Conservation (phyloP, 768 basidiomycete genomes). For the Gloeostereum incarnatum region DNA sequence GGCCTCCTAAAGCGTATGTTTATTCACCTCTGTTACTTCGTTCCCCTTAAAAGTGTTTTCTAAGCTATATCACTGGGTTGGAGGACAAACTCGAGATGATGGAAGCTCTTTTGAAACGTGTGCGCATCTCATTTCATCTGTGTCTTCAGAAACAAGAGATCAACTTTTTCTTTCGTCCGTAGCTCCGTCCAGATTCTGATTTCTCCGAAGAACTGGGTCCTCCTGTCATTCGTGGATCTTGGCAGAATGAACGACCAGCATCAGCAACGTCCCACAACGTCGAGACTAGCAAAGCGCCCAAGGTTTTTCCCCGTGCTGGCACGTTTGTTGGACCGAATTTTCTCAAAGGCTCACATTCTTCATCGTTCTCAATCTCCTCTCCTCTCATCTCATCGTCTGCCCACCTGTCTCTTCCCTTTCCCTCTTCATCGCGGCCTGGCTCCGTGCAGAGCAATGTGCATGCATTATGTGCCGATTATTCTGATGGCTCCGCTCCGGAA, state of each 20-base stretch:
- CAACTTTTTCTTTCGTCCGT: no score
- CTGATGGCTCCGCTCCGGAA: no score
- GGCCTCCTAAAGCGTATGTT: conserved; percentile 60
- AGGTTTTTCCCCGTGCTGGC: no score
- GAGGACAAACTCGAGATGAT: conserved; percentile 52
- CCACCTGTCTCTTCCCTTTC: no score
- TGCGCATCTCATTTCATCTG: conserved; percentile 14
- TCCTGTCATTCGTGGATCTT: conserved; percentile 52
- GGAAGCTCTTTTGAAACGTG: conserved; percentile 44
- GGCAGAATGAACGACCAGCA: conserved; percentile 28
- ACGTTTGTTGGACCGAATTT: no score
- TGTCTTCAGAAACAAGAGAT: not conserved
- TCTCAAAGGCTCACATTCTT: no score
- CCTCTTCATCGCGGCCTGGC: no score
- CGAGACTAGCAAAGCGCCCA: no score
- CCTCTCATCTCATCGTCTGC: no score
- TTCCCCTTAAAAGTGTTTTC: conserved; percentile 1
- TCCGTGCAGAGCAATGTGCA: no score
- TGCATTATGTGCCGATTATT: no score
- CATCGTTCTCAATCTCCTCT: no score
- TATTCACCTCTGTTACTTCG: conserved; percentile 1
- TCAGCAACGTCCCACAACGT: conserved; percentile 3
- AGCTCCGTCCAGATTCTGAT: conserved; percentile 58
- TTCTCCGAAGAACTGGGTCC: conserved; percentile 58
- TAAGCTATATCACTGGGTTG: conserved; percentile 46